Evolutionary conservation across 139 green algal genomes (phyloP), one percentile per base, ranked within the genome.

Genomic region (Coelastrella sp.): DNA sequence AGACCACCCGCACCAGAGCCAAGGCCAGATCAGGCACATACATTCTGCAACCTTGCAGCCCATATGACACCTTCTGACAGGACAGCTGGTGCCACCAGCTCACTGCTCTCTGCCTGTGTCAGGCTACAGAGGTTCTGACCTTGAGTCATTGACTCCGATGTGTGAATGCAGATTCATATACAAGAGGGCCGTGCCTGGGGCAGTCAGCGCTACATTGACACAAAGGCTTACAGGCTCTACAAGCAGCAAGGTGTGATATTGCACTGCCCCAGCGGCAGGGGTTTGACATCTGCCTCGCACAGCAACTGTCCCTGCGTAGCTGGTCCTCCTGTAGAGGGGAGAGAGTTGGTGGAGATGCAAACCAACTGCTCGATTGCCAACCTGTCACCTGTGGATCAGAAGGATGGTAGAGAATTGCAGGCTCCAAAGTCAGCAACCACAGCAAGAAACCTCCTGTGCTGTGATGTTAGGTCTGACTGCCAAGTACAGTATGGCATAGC

Each of bases 191-290:
- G 25, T 8, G 56, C 93, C 7, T 59, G 80, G 66, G 57, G 91
- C 86, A 66, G 76, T 84, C 91, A 95, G 93, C 83, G 89, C 7
- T 95, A 89, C 66, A 78, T 95, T 10, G 27, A 92, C 22, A 92
- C 85, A 6, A 78, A 95, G 74, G 91, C 89, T 9, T 94, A 91
- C 84, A 89, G 57, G 87, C 92, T 81, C 12, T 89, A 89, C 49
- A 82, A 82, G 57, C 49, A 74, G 79, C n/a, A 89, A 9, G 72
- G 84, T 82, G 74, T 59, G 15, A 20, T 8, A 80, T 58, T 72
- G 63, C 12, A 72, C 63, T 49, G 35, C 35, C 35, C 35, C 35
- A 49, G 35, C 35, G 68, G 12, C 11, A 7, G 63, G 5, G 14
- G 63, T 15, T 1, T 12, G 12, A 70, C 11, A 20, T 20, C 14